phyloP scores from a whole-genome alignment of 1,284 basidiomycete genomes.

The Rhodotorula sp. region DNA sequence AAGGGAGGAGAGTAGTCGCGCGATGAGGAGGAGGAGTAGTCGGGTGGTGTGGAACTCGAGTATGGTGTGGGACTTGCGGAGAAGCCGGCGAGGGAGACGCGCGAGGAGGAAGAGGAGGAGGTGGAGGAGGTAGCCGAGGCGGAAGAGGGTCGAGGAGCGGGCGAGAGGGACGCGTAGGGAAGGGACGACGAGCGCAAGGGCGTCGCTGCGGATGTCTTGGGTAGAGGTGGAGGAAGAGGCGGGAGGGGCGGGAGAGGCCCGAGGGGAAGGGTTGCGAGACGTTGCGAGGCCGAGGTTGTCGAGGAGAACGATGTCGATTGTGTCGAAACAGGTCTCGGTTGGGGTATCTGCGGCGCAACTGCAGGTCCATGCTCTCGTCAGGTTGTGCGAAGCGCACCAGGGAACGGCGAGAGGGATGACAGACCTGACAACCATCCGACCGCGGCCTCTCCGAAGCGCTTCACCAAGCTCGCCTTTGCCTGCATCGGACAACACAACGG shows the following conservation, averaged over 20 bases:
- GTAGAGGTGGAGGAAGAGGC: neutral
- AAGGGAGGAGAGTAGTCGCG: neutral
- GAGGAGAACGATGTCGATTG: neutral
- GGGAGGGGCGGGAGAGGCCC: neutral
- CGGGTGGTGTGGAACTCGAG: neutral
- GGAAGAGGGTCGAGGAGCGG: neutral
- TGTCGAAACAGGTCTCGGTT: neutral
- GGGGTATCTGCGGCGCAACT: neutral
- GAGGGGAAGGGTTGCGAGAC: neutral
- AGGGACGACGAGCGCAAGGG: neutral
- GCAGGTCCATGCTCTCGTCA: neutral
- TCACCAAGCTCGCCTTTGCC: constrained; percentile 3
- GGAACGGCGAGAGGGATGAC: neutral
- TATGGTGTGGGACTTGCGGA: neutral
- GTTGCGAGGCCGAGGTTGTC: neutral
- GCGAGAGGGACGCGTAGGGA: neutral
- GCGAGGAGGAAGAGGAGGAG: neutral
- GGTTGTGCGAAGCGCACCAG: neutral
- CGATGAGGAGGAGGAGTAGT: neutral
- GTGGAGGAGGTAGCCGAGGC: neutral
- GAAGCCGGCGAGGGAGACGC: neutral
- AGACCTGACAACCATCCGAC: constrained; percentile 21
- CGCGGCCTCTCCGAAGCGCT: constrained; percentile 13
- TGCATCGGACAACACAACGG: constrained; percentile 24
- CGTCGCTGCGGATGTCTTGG: neutral